Evolutionary conservation across 179 eudicot genomes (phyloP).

Genomic region (Drosera spatulata): DNA sequence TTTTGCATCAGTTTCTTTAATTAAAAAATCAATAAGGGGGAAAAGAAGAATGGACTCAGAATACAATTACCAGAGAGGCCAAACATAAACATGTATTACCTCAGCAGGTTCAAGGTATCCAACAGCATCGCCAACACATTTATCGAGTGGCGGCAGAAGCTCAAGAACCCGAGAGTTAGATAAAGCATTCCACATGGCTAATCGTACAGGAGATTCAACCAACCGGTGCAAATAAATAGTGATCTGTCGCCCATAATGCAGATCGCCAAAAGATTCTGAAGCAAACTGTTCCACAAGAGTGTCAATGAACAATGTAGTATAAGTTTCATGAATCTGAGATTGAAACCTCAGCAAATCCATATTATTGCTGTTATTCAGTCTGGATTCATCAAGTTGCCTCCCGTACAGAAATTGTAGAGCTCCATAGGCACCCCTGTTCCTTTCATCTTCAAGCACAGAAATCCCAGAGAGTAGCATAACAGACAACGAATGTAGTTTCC

Average conservation of each 20-base stretch:
- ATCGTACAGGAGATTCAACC: conserved; percentile 57
- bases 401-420: conserved; percentile 70
- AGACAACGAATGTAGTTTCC: conserved; percentile 88
- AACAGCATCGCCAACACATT: conserved; percentile 42
- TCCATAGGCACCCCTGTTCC: conserved; percentile 51
- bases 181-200: conserved; percentile 66
- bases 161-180: conserved; percentile 74
- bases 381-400: conserved; percentile 36
- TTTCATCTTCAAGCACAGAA: conserved; percentile 70
- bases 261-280: conserved; percentile 77
- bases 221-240: conserved; percentile 58
- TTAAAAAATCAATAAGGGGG: too few species aligned
- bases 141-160: conserved; percentile 63
- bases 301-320: conserved; percentile 56
- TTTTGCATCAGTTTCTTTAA: too few species aligned
- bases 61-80: too few species aligned
- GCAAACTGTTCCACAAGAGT: conserved; percentile 80
- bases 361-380: conserved; percentile 10
- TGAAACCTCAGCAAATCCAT: conserved; percentile 44
- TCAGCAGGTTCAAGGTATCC: conserved; percentile 85
- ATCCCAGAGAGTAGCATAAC: conserved; percentile 51
- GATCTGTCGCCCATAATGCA: conserved; percentile 61
- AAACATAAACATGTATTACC: conserved; percentile 22
- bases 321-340: conserved; percentile 64
- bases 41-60: too few species aligned